Evolutionary conservation across 441 rosid species (phyloP).

Genomic region (Macaranga tanarius): DNA sequence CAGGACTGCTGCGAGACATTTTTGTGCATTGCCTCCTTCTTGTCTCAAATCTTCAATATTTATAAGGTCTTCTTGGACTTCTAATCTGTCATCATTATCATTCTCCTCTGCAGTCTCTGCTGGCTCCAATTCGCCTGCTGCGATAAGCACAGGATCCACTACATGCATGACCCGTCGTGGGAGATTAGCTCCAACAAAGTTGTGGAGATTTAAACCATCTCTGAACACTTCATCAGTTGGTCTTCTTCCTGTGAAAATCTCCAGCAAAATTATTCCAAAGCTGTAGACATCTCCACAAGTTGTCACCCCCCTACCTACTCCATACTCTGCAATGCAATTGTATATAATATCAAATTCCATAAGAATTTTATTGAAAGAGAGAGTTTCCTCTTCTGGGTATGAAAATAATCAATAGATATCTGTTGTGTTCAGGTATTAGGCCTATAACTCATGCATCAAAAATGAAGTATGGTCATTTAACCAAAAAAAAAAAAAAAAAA

Average conservation of each 20-base stretch:
- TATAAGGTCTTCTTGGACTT: neutral
- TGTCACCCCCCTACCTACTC: constrained; percentile 2
- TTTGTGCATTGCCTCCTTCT: neutral
- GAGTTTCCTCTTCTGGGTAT: too few species aligned
- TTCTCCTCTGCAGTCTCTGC: neutral
- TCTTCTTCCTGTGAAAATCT: constrained; percentile 18
- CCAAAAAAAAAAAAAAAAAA: neutral
- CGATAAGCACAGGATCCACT: neutral
- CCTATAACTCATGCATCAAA: too few species aligned
- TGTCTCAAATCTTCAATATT: neutral
- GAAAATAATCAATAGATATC: too few species aligned
- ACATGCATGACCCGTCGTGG: neutral
- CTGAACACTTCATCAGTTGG: constrained; percentile 11
- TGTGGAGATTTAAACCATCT: constrained; percentile 2
- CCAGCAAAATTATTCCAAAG: constrained; percentile 17
- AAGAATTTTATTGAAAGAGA: neutral
- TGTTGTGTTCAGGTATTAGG: too few species aligned
- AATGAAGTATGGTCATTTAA: too few species aligned
- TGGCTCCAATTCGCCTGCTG: neutral
- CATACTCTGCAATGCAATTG: constrained; percentile 10
- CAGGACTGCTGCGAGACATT: neutral
- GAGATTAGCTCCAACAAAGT: neutral
- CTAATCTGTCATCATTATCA: neutral
- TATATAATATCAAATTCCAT: neutral
- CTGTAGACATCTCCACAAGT: constrained; percentile 10